phyloP scores from a whole-genome alignment of 805 yeast species.

The Starmerella scarabaei region DNA sequence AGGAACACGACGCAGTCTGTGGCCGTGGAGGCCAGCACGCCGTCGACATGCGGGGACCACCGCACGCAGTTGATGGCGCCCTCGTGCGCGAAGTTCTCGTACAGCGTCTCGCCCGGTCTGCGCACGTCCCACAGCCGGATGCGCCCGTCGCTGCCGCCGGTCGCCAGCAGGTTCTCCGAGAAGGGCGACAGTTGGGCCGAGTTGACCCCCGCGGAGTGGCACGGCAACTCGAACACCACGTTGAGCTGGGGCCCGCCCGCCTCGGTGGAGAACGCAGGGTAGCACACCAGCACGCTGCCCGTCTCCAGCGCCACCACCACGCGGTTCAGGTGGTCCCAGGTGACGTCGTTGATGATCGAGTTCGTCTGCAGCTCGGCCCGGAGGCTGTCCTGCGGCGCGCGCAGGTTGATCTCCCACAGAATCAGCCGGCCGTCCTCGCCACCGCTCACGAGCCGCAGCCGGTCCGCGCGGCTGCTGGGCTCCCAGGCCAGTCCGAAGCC shows the following conservation, averaged over 20 bases:
- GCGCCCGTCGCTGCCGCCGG: constrained; percentile 34
- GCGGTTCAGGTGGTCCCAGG: constrained; percentile 39
- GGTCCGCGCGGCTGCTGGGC: constrained; percentile 19
- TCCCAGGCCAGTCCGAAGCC: constrained; percentile 72
- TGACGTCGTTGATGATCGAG: constrained; percentile 56
- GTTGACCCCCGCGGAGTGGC: constrained; percentile 50
- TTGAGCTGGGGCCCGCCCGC: constrained; percentile 1
- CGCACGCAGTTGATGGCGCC: constrained; percentile 58
- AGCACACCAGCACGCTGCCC: constrained; percentile 46
- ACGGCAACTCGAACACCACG: constrained; percentile 26
- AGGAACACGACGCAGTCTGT: constrained; percentile 64
- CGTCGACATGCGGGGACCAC: constrained; percentile 68
- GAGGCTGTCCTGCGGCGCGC: not conserved
- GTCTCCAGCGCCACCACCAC: constrained; percentile 69
- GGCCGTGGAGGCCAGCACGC: constrained; percentile 51
- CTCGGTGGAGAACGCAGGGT: constrained; percentile 31
- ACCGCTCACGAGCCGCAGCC: constrained; percentile 41
- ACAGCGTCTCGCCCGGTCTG: constrained; percentile 40
- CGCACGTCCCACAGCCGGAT: constrained; percentile 57
- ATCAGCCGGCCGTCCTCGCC: constrained; percentile 57
- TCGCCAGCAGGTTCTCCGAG: constrained; percentile 40
- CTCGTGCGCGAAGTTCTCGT: constrained; percentile 61
- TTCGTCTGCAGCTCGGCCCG: constrained; percentile 1
- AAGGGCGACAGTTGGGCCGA: constrained; percentile 54
- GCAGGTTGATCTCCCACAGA: constrained; percentile 45